These are phyloP conservation scores for Protomyces arabidopsidicola DNA, from an alignment of 1,139 yeast genomes.

Conservation along the genomic window DNA sequence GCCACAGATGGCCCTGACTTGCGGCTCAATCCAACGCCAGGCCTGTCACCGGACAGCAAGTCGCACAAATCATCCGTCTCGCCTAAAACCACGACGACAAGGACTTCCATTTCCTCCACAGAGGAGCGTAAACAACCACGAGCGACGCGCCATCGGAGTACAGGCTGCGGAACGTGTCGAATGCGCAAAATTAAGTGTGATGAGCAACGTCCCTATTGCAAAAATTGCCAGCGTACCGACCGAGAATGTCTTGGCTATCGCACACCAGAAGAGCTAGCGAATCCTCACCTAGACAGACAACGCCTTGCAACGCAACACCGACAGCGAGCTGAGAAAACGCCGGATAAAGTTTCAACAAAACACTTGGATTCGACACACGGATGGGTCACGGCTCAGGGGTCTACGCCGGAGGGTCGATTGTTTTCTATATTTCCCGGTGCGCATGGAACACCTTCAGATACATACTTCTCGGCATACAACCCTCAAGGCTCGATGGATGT, in stretches of 20 bases:
- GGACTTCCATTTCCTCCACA: no score
- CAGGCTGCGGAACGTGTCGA: constrained; percentile 34
- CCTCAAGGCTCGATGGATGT: no score
- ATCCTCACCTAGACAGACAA: not conserved
- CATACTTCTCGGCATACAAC: not conserved
- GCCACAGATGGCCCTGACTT: no score
- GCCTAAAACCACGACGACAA: no score
- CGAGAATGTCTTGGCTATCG: constrained; percentile 29
- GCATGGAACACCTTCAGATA: not conserved
- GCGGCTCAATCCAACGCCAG: no score
- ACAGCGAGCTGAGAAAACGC: not conserved
- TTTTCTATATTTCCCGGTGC: not conserved
- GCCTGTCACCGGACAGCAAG: no score
- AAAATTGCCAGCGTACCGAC: constrained; percentile 32
- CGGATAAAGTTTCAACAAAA: not conserved
- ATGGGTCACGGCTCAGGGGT: no score
- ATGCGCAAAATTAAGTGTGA: constrained; percentile 35
- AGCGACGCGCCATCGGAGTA: constrained; percentile 14
- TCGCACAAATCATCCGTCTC: no score
- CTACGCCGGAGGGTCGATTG: not conserved
- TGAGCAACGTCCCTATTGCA: constrained; percentile 33
- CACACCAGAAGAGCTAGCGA: not conserved
- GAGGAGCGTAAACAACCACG: not conserved
- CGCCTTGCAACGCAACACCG: not conserved
- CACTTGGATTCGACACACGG: not conserved